Conservation (phyloP, 225 moss, liverwort and hornwort genomes). For the Pleurozium schreberi region DNA sequence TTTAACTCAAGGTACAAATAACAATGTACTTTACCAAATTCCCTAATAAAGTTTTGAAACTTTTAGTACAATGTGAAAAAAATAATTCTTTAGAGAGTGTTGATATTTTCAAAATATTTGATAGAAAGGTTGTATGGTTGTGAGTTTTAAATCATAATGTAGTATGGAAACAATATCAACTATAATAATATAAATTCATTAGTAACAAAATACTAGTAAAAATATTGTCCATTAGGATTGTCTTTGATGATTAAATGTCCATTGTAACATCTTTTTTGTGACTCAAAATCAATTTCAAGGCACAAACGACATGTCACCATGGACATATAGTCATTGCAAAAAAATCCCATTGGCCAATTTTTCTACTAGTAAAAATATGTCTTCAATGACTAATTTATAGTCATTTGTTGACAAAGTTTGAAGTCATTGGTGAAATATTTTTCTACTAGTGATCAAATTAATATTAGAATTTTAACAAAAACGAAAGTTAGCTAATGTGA, state of each 20-base stretch:
- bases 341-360: too few species aligned
- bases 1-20: background rate
- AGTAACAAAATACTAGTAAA: background rate
- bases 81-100: too few species aligned
- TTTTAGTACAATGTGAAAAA: background rate
- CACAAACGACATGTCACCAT: too few species aligned
- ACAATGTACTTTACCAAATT: background rate
- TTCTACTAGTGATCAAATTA: too few species aligned
- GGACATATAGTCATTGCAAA: too few species aligned
- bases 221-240: too few species aligned
- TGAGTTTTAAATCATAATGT: background rate
- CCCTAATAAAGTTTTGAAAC: background rate
- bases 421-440: background rate
- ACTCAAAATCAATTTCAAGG: too few species aligned
- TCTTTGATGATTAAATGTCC: too few species aligned
- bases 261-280: too few species aligned
- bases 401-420: background rate
- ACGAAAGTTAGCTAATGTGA: background rate
- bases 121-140: background rate
- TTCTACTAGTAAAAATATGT: background rate
- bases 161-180: background rate
- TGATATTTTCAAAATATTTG: background rate
- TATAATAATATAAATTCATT: background rate
- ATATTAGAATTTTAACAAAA: background rate
- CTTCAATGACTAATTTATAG: background rate